Conservation (phyloP, 2,329 filamentous ascomycete genomes). For the Emmonsia crescens region DNA sequence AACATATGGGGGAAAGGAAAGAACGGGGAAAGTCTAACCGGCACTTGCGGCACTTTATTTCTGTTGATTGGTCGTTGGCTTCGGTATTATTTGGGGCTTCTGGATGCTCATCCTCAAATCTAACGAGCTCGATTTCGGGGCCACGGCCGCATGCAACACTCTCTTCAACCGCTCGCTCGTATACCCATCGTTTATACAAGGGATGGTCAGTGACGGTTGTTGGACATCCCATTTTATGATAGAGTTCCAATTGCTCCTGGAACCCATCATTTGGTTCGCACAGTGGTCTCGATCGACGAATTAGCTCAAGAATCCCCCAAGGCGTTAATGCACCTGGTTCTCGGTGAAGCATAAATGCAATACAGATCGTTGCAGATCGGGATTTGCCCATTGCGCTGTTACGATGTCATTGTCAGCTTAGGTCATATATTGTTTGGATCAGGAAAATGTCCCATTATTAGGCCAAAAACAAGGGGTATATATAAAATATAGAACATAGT, state of each 20-base stretch:
- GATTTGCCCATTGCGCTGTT: constrained; percentile 90
- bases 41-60: constrained; percentile 86
- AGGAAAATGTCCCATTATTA: background rate
- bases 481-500: background rate
- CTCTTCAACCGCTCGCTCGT: constrained; percentile 53
- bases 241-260: constrained; percentile 77
- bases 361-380: constrained; percentile 70
- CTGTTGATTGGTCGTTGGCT: constrained; percentile 26
- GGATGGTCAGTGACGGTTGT: constrained; percentile 57
- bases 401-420: constrained; percentile 1
- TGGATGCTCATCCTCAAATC: constrained; percentile 53
- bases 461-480: background rate
- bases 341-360: constrained; percentile 68
- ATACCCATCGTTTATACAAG: constrained; percentile 70
- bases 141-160: constrained; percentile 66
- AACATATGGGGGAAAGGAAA: background rate
- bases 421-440: background rate
- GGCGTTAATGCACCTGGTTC: constrained; percentile 48
- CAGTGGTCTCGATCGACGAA: constrained; percentile 61
- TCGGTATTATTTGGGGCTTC: constrained; percentile 13
- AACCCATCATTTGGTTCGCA: constrained; percentile 89
- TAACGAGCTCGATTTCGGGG: constrained; percentile 62
- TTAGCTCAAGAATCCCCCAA: constrained; percentile 55
- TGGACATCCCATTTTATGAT: constrained; percentile 77
- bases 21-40: constrained; percentile 42